Percentiles rank a stretch among this genome's conserved stretches.
phyloP scores from a whole-genome alignment of 2,329 filamentous ascomycete species.

The Pseudocercospora crystallina region DNA sequence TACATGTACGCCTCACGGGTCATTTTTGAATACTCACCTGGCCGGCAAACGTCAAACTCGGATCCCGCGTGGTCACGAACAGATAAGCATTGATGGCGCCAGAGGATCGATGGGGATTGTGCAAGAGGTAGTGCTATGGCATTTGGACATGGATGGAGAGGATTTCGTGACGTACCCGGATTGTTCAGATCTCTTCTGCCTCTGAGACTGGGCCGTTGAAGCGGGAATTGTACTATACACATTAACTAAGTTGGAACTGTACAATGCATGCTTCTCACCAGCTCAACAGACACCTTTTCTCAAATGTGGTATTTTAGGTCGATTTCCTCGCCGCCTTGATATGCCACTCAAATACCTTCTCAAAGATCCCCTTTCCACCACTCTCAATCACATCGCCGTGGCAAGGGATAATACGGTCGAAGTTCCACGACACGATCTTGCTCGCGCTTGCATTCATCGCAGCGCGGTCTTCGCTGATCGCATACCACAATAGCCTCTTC shows the following conservation, averaged over 20 bases:
- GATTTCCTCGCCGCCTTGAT: constrained; percentile 51
- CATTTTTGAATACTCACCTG: not conserved
- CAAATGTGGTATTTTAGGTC: too few relatives aligned
- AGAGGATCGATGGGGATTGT: not conserved
- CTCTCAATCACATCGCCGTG: constrained; percentile 86
- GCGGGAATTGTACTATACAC: too few relatives aligned
- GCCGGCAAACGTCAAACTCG: not conserved
- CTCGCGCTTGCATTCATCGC: constrained; percentile 69
- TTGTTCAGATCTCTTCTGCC: too few relatives aligned
- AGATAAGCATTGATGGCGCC: not conserved
- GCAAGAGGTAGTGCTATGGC: constrained; percentile 1
- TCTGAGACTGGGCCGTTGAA: too few relatives aligned
- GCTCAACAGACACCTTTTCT: too few relatives aligned
- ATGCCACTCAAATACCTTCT: constrained; percentile 82
- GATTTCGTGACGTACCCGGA: too few relatives aligned
- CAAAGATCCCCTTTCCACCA: constrained; percentile 71
- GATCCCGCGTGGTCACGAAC: constrained; percentile 1
- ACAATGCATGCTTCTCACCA: too few relatives aligned
- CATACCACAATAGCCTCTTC: constrained; percentile 82
- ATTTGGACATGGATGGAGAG: not conserved
- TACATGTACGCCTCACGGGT: not conserved
- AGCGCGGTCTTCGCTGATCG: constrained; percentile 61
- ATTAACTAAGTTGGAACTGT: too few relatives aligned
- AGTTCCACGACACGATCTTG: constrained; percentile 77
- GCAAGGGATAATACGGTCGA: constrained; percentile 81